phyloP scores from a whole-genome alignment of 1,139 yeast genomes.

The Lodderomyces beijingensis region DNA sequence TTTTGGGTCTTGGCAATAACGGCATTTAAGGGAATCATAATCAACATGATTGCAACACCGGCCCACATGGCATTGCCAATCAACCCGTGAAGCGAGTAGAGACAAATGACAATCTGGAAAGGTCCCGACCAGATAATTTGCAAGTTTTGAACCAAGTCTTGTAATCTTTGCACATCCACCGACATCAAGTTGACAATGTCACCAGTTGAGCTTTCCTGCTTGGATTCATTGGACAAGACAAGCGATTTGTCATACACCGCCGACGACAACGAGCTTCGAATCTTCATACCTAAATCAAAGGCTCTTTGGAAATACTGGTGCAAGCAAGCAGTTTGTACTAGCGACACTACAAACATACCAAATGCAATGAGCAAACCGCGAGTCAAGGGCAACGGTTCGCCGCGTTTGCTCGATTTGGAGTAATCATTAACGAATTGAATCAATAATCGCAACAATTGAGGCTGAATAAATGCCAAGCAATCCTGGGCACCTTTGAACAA shows the following conservation, averaged over 20 bases:
- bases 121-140: slow-evolving; percentile 97
- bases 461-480: slow-evolving; percentile 78
- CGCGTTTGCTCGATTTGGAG: slow-evolving; percentile 34
- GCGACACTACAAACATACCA: slow-evolving; percentile 79
- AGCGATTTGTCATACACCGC: slow-evolving; percentile 78
- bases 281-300: slow-evolving; percentile 86
- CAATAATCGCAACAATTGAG: slow-evolving; percentile 72
- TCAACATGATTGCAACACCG: slow-evolving; percentile 77
- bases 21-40: slow-evolving; percentile 85
- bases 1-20: slow-evolving; percentile 70
- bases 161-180: slow-evolving; percentile 91
- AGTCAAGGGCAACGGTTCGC: slow-evolving; percentile 55
- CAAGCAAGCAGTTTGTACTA: slow-evolving; percentile 75
- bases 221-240: slow-evolving; percentile 78
- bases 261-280: slow-evolving; percentile 75
- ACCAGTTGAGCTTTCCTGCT: slow-evolving; percentile 81
- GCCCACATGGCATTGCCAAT: slow-evolving; percentile 96
- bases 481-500: slow-evolving; percentile 79
- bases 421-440: slow-evolving; percentile 83
- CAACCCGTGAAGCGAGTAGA: slow-evolving; percentile 67
- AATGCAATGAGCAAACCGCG: slow-evolving; percentile 80
- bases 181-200: slow-evolving; percentile 97
- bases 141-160: slow-evolving; percentile 82
- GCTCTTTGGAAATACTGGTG: slow-evolving; percentile 93
- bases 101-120: slow-evolving; percentile 80